phyloP scores from a whole-genome alignment of 2,329 filamentous ascomycete genomes.

The Coniochaeta ligniaria region DNA sequence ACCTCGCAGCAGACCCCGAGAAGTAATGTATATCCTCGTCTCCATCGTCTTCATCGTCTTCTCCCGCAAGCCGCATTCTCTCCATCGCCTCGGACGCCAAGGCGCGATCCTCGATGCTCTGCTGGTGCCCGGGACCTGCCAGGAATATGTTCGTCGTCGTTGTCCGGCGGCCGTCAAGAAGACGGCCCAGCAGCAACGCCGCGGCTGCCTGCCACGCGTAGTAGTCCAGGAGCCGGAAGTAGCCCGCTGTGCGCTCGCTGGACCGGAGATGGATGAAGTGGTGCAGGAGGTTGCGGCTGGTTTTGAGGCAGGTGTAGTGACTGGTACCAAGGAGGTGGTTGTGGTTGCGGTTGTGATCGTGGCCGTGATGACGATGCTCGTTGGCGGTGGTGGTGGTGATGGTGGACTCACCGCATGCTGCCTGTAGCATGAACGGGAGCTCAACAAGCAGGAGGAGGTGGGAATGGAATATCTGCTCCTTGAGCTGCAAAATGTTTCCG shows the following conservation, averaged over 20 bases:
- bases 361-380: not conserved
- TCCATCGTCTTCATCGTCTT: not conserved
- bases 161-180: not conserved
- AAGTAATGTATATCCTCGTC: not conserved
- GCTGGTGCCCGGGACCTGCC: not conserved
- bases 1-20: too few species aligned
- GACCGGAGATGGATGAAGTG: slow-evolving; percentile 4
- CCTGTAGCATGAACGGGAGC: slow-evolving; percentile 4
- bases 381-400: not conserved
- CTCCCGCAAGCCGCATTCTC: slow-evolving; percentile 1
- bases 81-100: slow-evolving; percentile 4
- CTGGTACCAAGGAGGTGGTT: too few species aligned
- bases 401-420: not conserved
- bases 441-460: slow-evolving; percentile 2
- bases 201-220: slow-evolving; percentile 1
- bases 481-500: too few species aligned
- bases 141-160: too few species aligned
- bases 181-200: slow-evolving; percentile 1
- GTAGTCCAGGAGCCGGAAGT: slow-evolving; percentile 4
- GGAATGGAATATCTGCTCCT: slow-evolving; percentile 2
- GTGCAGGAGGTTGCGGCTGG: slow-evolving; percentile 1
- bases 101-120: not conserved
- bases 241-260: slow-evolving; percentile 2
- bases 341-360: too few species aligned
- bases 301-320: not conserved